Evolutionary conservation across 164 flowering plant genomes (phyloP).

Genomic region (Liriodendron chinense): DNA sequence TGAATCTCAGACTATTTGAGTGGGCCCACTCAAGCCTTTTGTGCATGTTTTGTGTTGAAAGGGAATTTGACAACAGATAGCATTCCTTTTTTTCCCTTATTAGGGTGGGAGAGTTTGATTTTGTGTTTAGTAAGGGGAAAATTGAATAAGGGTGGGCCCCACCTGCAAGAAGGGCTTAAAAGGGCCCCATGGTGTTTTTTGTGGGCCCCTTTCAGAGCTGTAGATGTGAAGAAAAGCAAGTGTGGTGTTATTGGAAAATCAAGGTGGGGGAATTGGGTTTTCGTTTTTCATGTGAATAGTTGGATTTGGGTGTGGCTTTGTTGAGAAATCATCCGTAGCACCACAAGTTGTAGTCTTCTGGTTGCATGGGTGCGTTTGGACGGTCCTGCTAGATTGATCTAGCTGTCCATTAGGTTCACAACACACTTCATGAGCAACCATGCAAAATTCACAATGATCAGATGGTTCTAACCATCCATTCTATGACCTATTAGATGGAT

Average conservation of each 20-base stretch:
- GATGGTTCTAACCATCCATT: too few relatives aligned
- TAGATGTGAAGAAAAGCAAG: neutral
- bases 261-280: neutral
- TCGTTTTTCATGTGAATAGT: too few relatives aligned
- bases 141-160: neutral
- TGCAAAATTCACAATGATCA: too few relatives aligned
- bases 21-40: constrained; percentile 20
- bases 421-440: too few relatives aligned
- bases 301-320: too few relatives aligned
- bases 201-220: constrained; percentile 9
- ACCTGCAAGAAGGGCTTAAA: neutral
- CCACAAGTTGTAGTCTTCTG: too few relatives aligned
- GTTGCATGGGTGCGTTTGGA: too few relatives aligned
- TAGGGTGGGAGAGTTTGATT: neutral
- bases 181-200: neutral
- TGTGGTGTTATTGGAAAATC: neutral
- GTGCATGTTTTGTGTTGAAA: constrained; percentile 22
- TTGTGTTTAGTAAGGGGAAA: neutral
- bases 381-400: too few relatives aligned
- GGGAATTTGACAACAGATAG: constrained; percentile 5
- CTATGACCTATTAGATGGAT: too few relatives aligned
- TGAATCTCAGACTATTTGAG: constrained; percentile 19
- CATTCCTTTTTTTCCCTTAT: neutral
- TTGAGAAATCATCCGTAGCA: too few relatives aligned
- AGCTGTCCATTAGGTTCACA: too few relatives aligned